Evolutionary conservation across 305 asterid genomes (phyloP).

Genomic region (Caryopteris hybrid): DNA sequence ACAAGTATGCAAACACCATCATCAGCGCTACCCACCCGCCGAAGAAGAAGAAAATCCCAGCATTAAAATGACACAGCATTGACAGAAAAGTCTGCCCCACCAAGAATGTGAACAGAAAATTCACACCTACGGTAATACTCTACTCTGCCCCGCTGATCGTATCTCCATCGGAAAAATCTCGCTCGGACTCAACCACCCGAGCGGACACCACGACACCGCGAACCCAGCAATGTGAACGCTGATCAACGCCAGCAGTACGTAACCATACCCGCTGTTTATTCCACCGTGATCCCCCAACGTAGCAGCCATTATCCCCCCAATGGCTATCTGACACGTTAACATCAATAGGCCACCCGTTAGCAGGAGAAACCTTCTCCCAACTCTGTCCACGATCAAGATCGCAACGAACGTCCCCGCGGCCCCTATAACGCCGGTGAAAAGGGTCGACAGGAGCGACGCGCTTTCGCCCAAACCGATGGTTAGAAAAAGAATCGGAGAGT

Average conservation of each 20-base stretch:
- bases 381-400: slow-evolving; percentile 25
- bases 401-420: slow-evolving; percentile 8
- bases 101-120: slow-evolving; percentile 21
- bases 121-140: slow-evolving; percentile 34
- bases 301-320: slow-evolving; percentile 30
- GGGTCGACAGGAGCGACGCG: slow-evolving; percentile 30
- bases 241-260: slow-evolving; percentile 22
- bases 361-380: slow-evolving; percentile 34
- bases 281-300: slow-evolving; percentile 26
- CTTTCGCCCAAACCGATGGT: slow-evolving; percentile 35
- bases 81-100: slow-evolving; percentile 35
- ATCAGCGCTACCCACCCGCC: slow-evolving; percentile 32
- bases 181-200: slow-evolving; percentile 50
- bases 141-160: slow-evolving; percentile 48
- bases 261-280: slow-evolving; percentile 19
- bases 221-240: slow-evolving; percentile 31
- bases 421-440: slow-evolving; percentile 23
- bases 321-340: slow-evolving; percentile 20
- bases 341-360: slow-evolving; percentile 28
- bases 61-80: slow-evolving; percentile 40
- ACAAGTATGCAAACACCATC: slow-evolving; percentile 30
- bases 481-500: slow-evolving; percentile 37
- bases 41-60: slow-evolving; percentile 41
- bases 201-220: slow-evolving; percentile 51
- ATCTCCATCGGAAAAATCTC: slow-evolving; percentile 50